phyloP scores from a whole-genome alignment of 1,284 basidiomycete genomes.

The Albatrellus sp. region DNA sequence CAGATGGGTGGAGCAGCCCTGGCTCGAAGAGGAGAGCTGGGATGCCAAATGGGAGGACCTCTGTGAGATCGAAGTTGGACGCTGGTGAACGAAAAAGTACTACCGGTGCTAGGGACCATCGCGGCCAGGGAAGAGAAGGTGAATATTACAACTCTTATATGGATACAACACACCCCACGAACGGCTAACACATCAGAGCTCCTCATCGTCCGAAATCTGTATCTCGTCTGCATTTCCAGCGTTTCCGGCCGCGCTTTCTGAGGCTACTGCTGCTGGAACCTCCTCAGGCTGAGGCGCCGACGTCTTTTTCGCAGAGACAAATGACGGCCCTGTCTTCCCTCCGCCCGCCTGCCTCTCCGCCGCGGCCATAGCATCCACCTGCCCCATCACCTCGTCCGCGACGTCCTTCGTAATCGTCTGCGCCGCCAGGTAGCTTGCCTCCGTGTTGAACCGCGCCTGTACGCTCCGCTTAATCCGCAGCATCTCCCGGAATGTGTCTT shows the following conservation, averaged over 20 bases:
- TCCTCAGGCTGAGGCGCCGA: conserved; percentile 15
- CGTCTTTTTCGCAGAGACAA: conserved; percentile 23
- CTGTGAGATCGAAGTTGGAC: conserved; percentile 58
- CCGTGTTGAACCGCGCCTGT: conserved; percentile 97
- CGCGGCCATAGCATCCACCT: conserved; percentile 58
- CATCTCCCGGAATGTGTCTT: conserved; percentile 99
- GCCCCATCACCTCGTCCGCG: background rate
- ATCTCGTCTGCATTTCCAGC: conserved; percentile 64
- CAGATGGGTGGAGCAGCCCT: conserved; percentile 54
- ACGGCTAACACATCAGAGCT: conserved; percentile 23
- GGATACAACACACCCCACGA: conserved; percentile 9
- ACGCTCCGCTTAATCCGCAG: conserved; percentile 95
- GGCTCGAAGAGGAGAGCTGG: conserved; percentile 57
- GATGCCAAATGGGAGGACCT: conserved; percentile 62
- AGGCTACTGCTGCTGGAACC: conserved; percentile 14
- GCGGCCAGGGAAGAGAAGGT: background rate
- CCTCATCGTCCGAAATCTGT: conserved; percentile 74
- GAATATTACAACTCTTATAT: conserved; percentile 1
- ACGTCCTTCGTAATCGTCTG: conserved; percentile 50
- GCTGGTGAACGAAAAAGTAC: conserved; percentile 32
- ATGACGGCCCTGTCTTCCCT: conserved; percentile 21
- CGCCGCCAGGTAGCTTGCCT: conserved; percentile 80
- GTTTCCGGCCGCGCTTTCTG: conserved; percentile 17
- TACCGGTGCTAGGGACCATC: background rate
- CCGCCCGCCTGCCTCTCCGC: conserved; percentile 32